Base-by-base conservation (phyloP, 129 eudicot species). In the Erigeron canadensis region DNA sequence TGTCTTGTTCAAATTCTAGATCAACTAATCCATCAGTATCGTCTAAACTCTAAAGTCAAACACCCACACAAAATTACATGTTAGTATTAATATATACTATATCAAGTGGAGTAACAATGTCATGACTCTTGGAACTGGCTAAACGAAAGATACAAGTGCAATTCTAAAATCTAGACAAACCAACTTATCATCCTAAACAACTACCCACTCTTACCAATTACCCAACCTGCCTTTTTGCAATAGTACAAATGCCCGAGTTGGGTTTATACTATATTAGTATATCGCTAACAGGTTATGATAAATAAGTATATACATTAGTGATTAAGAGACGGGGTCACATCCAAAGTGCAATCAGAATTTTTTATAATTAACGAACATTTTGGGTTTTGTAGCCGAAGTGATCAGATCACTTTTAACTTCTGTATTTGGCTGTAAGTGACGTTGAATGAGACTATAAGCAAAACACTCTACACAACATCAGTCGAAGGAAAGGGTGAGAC, bases 21-120 rank as follows among this genome's bases (percentile, higher is more conserved):
- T 91, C 97, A 4, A 91, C 94, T 69, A 88, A 77, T 63, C 97
- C 84, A 73, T 91, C 96, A 21, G 96, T 96, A 63, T 91, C 97
- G 42, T 88, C 94, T 28, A 91, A 67, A 19, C 41, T 88, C 94
- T 28, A 91, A 67, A 19, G 96, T 88, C 66, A 91, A 72, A 63
- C 84, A 88, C 84, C 96, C 87, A 83, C 71, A 71, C 5, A 23
- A 61, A 58, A 67, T 2, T 22, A 39, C 8, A 55, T 41, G 67
- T 55, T 17, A 13, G 7, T 56, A 11, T 10, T 47, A 17, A 56
- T 47, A 71, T n/a, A 5, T 43, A 69, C 56, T 28, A 15, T 18
- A 21, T 43, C 54, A 66, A 66, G 48, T 55, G 11, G 7, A 44
- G 42, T 67, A 56, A 66, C 17, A 55, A 65, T 55, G 74, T 44